Evolutionary conservation across 169 alveolate species (phyloP), one percentile per base, ranked within the genome.

Genomic region (Babesia caballi): DNA sequence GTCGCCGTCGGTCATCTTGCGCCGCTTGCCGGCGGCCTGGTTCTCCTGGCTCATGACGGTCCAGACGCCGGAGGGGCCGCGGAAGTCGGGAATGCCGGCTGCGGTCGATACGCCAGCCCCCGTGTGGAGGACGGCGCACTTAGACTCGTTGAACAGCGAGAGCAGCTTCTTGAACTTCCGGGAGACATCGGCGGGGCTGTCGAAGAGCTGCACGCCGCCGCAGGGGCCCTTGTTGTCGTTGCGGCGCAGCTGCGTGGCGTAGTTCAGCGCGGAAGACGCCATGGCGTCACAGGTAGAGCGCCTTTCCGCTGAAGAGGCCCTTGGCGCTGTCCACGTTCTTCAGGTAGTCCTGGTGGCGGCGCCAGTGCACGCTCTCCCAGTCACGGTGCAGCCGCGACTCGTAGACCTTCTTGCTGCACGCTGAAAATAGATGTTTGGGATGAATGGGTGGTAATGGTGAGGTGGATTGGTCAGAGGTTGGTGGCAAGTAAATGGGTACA

Each of bases 21-120:
- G 47, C 50, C 70, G 70, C 77, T 66, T 72, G 27, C 56, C 58
- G n/a, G 69, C 57, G 41, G 57, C 42, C 25, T 40, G 42, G 41
- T 63, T 47, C 21, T 74, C 33, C 38, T 23, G 66, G 60, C 51
- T 76, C 75, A 82, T 86, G 36, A 84, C 74, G 21, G 93, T 88
- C 93, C 93, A 88, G 41, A 88, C 83, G 42, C 93, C 93, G 7
- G 91, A 69, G 0, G 93, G 93, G 3, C 93, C 93, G 28, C 93
- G 59, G 76, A 88, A 88, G 53, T 88, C 93, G 8, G 87, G 91
- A 23, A 88, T 76, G 27, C 93, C 93, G 4, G 90, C 82, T 27
- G 90, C 87, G 4, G 93, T 88, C 12, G 93, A 88, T 33, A 88
- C 84, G n/a, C 93, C 93, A 1, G 93, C 93, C 11, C 93, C 93